Base-by-base conservation (phyloP, 2,329 filamentous ascomycete genomes). In the Fusarium sp. region DNA sequence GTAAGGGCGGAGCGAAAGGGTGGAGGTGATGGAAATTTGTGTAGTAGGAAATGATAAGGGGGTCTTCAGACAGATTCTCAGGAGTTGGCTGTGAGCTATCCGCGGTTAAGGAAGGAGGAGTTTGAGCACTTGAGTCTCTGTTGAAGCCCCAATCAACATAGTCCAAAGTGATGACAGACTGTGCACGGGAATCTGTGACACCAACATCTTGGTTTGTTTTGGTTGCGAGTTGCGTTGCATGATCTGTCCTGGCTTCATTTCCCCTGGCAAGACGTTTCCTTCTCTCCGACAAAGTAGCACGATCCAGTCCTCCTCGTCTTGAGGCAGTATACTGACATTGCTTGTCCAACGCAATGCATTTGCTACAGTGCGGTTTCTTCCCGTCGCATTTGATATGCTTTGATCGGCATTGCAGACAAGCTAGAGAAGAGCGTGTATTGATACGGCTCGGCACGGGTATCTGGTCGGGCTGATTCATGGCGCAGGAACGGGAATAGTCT, bases 371-470 rank as follows among this genome's bases (percentile, higher is more conserved):
- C 7, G 84, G 83, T 17, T 81, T 79, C 30, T 79, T 79, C 14
- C 81, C 84, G 69, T 86, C 83, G 71, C 85, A 87, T 68, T 85
- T 86, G 35, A 86, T 73, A 71, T 87, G 85, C 33, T 83, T 77
- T 22, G 77, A 82, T 20, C 84, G 80, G 60, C 85, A 87, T 28
- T 81, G 81, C 11, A 85, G 80, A 70, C 84, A 87, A 15, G 85
- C 85, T 52, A 82, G 67, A 4, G 76, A 79, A 2, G 70, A 68
- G 6, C 70, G 65, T 10, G 65, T 72, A 13, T 47, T 44, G 4
- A 10, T 30, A 8, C 52, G 64, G 11, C 10, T 37, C 32, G 48
- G 32, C 10, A 28, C 39, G 15, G 24, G 30, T 40, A 37, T 33
- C 6, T 33, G 15, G 17, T 39, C 37, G n/a, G 20, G 4, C 17